Evolutionary conservation across 73 alveolate species (phyloP).

Genomic region (Blepharisma stoltei): DNA sequence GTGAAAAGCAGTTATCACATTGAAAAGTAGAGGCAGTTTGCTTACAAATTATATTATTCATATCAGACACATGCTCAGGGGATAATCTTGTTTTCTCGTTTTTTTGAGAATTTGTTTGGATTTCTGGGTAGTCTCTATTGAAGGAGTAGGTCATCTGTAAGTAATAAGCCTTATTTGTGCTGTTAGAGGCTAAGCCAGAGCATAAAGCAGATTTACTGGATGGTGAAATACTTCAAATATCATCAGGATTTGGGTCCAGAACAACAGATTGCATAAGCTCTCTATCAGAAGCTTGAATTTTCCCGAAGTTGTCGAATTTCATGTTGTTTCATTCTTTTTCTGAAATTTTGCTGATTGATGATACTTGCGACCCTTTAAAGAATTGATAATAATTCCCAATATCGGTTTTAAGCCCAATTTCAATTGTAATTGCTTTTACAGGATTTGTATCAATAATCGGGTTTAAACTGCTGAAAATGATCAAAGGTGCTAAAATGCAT

Average conservation of each 20-base stretch:
- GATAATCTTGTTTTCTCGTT: too few relatives aligned
- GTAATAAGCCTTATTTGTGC: too few relatives aligned
- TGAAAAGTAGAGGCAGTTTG: too few relatives aligned
- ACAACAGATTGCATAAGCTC: slow-evolving; percentile 51
- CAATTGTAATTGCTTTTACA: slow-evolving; percentile 62
- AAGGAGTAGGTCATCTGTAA: too few relatives aligned
- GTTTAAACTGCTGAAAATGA: slow-evolving; percentile 78
- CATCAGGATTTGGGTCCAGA: slow-evolving; percentile 53
- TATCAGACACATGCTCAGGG: too few relatives aligned
- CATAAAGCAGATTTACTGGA: slow-evolving; percentile 28
- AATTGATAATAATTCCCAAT: slow-evolving; percentile 17
- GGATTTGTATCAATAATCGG: slow-evolving; percentile 73
- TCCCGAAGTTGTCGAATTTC: slow-evolving; percentile 2
- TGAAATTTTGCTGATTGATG: neutral
- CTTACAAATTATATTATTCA: too few relatives aligned
- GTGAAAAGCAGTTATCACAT: too few relatives aligned
- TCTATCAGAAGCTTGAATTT: slow-evolving; percentile 47
- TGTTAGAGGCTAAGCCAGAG: too few relatives aligned
- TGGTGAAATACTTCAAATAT: slow-evolving; percentile 67
- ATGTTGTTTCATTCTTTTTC: slow-evolving; percentile 10
- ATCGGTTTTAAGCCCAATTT: slow-evolving; percentile 38
- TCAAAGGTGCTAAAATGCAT: slow-evolving; percentile 75
- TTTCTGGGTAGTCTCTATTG: too few relatives aligned
- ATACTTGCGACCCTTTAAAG: slow-evolving; percentile 29
- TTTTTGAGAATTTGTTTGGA: too few relatives aligned